Evolutionary conservation across 208 protist genomes (phyloP), one percentile per base, ranked within the genome.

Genomic region (Trypanosoma brucei): DNA sequence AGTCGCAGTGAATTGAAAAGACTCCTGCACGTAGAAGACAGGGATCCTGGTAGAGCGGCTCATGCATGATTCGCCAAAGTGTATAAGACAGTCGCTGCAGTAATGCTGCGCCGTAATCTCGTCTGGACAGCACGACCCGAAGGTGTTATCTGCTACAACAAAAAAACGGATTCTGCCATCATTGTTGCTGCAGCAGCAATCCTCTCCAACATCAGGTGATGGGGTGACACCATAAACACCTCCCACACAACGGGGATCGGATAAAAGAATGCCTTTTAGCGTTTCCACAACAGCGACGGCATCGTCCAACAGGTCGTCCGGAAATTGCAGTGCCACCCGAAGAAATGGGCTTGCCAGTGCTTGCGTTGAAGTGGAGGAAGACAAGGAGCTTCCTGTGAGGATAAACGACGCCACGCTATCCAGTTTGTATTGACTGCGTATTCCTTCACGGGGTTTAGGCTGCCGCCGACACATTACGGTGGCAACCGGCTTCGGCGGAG

Each of bases 51-150:
- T 83, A n/a, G 79, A 83, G 40, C 75, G 72, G 60, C 84, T 96
- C 74, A 92, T 82, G 73, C 93, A 97, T 14, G 91, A 84, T 22
- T 88, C 74, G 3, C 93, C 93, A 78, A 92, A 97, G 72, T 97
- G 91, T 56, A 96, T 73, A 59, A 97, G 91, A 58, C 78, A 89
- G 34, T 97, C 84, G 9, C 73, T 72, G 22, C 55, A 39, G 72
- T 91, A 88, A 64, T 97, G 93, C 65, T 91, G 82, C 7, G 93
- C 86, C 0, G 88, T 94, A 50, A 97, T 87, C 65, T 92, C 88
- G 60, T 97, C 93, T 0, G 88, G 83, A 73, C 93, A 97, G 74
- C 93, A 97, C 55, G 84, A 88, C 40, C 83, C 91, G 64, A 95
- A 97, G 0, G 91, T 93, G 64, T 86, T 96, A 77, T 97, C 93